Evolutionary conservation across 2,329 filamentous ascomycete genomes (phyloP), one percentile per base, ranked within the genome.

Genomic region (Pseudopyrenochaeta lycopersici): DNA sequence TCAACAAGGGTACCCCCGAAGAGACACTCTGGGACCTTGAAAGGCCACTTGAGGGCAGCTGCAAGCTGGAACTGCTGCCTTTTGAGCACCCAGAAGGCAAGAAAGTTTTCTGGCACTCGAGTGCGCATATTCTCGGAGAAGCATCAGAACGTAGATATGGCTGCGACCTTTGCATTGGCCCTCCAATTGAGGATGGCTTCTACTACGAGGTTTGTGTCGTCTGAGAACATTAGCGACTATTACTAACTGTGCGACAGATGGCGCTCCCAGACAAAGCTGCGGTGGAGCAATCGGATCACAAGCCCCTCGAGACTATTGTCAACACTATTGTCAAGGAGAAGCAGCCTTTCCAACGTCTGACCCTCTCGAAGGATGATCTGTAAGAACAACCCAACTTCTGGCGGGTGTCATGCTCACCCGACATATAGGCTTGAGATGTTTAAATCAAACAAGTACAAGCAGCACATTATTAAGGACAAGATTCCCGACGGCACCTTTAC

Each of bases 101-200:
- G 80, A 91, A 91, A 76, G 94, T 98, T 51, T 99, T 97, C 81
- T 99, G 94, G 94, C 95, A 98, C 78, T 96, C 92, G 17, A 94
- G 90, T 68, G 95, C 95, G 39, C 95, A 99, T 76, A 89, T 96
- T 62, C 86, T 99, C n/a, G 95, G 95, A 65, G 95, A 98, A 78
- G 93, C 93, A 55, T 90, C 90, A 44, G 95, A 99, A 79, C 86
- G 90, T 71, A 86, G 92, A 68, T 99, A 92, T 73, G 91, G 92
- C 55, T 97, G 94, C 79, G 89, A 91, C 67, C 85, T 97, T 40
- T 97, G 92, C 76, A 96, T 97, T 74, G 95, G 95, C 20, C 95
- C 95, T 30, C 95, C 92, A 9, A 92, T 94, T 39, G 87, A 92
- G 47, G 89, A 93, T 76, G 94, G 92, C 33, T 97, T 97, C 83